phyloP scores from a whole-genome alignment of 768 basidiomycete genomes.

The Xerocomellus dryophilus region DNA sequence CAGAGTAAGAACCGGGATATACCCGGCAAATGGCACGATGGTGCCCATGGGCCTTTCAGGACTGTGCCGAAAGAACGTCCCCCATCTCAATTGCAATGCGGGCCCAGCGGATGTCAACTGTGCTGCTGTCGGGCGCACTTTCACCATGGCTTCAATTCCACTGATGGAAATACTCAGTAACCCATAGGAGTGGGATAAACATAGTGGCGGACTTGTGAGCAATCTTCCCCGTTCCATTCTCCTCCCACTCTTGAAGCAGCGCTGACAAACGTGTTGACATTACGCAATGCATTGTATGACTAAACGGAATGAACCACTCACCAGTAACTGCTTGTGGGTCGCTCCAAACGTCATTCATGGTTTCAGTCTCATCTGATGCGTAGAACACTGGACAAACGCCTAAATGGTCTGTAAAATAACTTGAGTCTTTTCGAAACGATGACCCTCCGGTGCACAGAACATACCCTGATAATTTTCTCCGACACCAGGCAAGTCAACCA shows the following conservation, averaged over 20 bases:
- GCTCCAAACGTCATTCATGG: slow-evolving; percentile 48
- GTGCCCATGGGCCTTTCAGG: slow-evolving; percentile 58
- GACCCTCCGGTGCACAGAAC: background rate
- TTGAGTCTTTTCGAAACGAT: background rate
- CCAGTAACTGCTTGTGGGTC: slow-evolving; percentile 37
- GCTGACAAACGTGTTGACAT: slow-evolving; percentile 17
- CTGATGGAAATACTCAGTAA: slow-evolving; percentile 27
- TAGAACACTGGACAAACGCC: slow-evolving; percentile 30
- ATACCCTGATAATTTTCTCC: slow-evolving; percentile 65
- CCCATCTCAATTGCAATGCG: slow-evolving; percentile 49
- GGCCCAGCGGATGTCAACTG: slow-evolving; percentile 46
- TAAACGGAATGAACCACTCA: slow-evolving; percentile 23
- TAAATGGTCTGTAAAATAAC: slow-evolving; percentile 27
- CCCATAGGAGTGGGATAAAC: background rate
- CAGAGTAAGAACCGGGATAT: slow-evolving; percentile 1
- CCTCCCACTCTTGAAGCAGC: slow-evolving; percentile 30
- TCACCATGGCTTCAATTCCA: slow-evolving; percentile 51
- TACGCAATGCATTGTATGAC: background rate
- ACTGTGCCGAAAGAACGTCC: slow-evolving; percentile 43
- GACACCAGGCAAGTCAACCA: slow-evolving; percentile 72
- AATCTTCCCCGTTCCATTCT: slow-evolving; percentile 45
- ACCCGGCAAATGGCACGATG: slow-evolving; percentile 43
- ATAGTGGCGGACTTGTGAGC: slow-evolving; percentile 47
- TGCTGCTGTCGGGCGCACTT: slow-evolving; percentile 47
- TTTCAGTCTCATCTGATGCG: slow-evolving; percentile 43